Percentiles rank a stretch among this genome's conserved stretches.
Conservation (phyloP, 176 grass and related monocot species). For the Paspalum notatum region DNA sequence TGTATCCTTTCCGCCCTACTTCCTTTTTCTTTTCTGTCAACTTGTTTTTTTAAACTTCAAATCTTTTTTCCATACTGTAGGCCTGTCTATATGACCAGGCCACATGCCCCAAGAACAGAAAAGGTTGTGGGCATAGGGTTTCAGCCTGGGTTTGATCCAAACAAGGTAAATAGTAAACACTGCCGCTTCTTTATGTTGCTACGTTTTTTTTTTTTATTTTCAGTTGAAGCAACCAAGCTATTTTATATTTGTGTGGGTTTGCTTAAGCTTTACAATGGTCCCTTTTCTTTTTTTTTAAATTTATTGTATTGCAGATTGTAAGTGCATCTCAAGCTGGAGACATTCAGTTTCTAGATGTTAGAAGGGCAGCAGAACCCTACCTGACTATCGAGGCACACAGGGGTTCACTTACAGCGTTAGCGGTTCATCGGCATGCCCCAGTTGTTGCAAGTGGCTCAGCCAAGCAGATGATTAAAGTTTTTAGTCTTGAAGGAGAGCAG, state of each 20-base stretch:
- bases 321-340: slow-evolving; percentile 83
- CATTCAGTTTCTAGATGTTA: slow-evolving; percentile 88
- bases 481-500: slow-evolving; percentile 69
- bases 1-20: not conserved
- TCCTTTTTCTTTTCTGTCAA: slow-evolving; percentile 5
- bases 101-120: slow-evolving; percentile 77
- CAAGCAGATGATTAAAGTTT: slow-evolving; percentile 73
- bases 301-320: slow-evolving; percentile 59
- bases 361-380: slow-evolving; percentile 64
- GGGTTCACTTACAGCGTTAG: slow-evolving; percentile 70
- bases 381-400: slow-evolving; percentile 65
- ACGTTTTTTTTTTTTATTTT: slow-evolving; percentile 28
- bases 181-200: slow-evolving; percentile 12
- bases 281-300: slow-evolving; percentile 14
- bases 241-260: not conserved
- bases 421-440: slow-evolving; percentile 71
- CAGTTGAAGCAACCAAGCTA: not conserved
- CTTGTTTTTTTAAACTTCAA: slow-evolving; percentile 11
- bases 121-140: slow-evolving; percentile 94
- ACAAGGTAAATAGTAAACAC: slow-evolving; percentile 56
- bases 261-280: slow-evolving; percentile 37
- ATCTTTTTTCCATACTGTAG: slow-evolving; percentile 45
- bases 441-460: slow-evolving; percentile 79
- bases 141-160: slow-evolving; percentile 85
- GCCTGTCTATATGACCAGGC: slow-evolving; percentile 59